Percentiles rank a stretch among this genome's conserved stretches.
Conservation (phyloP, 129 eudicot species). For the Artemisia argyi region DNA sequence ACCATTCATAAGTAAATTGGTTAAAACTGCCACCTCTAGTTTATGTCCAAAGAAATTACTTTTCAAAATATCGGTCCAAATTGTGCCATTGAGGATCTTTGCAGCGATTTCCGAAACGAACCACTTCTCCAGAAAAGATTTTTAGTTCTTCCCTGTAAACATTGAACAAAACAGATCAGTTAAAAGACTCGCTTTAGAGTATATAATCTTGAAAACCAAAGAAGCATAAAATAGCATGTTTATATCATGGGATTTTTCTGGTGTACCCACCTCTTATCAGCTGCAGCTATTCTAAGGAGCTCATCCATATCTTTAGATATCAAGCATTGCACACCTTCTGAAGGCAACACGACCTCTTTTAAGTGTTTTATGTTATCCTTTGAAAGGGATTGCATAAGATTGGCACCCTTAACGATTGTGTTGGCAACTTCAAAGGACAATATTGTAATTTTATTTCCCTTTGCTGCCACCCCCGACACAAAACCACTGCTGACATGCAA, state of each 20-base stretch:
- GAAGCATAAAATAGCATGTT: neutral
- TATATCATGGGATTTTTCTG: slow-evolving; percentile 1
- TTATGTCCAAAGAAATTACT: slow-evolving; percentile 45
- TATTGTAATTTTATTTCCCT: slow-evolving; percentile 81
- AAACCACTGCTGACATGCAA: slow-evolving; percentile 73
- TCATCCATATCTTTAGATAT: slow-evolving; percentile 88
- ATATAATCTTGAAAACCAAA: neutral
- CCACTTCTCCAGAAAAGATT: slow-evolving; percentile 86
- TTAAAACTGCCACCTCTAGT: neutral
- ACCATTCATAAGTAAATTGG: neutral
- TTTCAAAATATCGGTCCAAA: slow-evolving; percentile 92
- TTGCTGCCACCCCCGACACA: slow-evolving; percentile 80
- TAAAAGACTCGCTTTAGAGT: neutral
- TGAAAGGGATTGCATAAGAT: slow-evolving; percentile 93
- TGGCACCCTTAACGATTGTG: slow-evolving; percentile 92
- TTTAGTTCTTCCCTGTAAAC: slow-evolving; percentile 80
- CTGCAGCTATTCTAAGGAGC: slow-evolving; percentile 83
- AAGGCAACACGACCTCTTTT: slow-evolving; percentile 80
- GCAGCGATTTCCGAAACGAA: slow-evolving; percentile 96
- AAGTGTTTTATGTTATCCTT: slow-evolving; percentile 75
- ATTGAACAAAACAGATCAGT: slow-evolving; percentile 7
- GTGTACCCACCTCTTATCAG: slow-evolving; percentile 75
- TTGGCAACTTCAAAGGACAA: slow-evolving; percentile 95
- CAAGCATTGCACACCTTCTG: slow-evolving; percentile 84
- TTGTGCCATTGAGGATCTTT: slow-evolving; percentile 99